Evolutionary conservation across 2,329 filamentous ascomycete species (phyloP).

Genomic region (Phialophora chinensis): DNA sequence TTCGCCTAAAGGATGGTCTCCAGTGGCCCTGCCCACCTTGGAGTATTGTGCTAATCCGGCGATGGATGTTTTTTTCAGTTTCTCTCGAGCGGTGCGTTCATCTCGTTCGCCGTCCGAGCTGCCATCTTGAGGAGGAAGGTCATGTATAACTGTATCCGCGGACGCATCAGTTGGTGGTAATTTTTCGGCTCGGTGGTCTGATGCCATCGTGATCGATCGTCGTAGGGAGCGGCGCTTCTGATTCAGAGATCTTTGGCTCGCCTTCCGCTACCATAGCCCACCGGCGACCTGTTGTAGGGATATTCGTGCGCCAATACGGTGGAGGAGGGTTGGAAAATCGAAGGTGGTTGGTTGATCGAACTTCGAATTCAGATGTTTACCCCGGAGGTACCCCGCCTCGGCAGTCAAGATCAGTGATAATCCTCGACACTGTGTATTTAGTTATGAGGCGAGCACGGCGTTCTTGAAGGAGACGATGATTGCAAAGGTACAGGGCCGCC

Average conservation of each 20-base stretch:
- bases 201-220: slow-evolving; percentile 24
- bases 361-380: not conserved
- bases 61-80: slow-evolving; percentile 67
- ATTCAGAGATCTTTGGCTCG: not conserved
- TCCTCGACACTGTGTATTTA: not conserved
- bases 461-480: not conserved
- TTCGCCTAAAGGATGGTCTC: slow-evolving; percentile 43
- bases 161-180: not conserved
- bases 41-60: slow-evolving; percentile 45
- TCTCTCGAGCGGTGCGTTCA: slow-evolving; percentile 65
- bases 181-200: slow-evolving; percentile 10
- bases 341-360: not conserved
- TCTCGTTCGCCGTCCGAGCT: slow-evolving; percentile 45
- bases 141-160: slow-evolving; percentile 24
- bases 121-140: slow-evolving; percentile 27
- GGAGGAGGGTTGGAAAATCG: not conserved
- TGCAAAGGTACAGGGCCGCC: not conserved
- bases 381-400: not conserved
- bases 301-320: not conserved
- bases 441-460: not conserved
- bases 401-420: not conserved
- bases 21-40: slow-evolving; percentile 30
- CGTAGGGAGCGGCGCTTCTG: not conserved
- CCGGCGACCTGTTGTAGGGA: not conserved
- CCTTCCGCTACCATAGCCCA: not conserved